These are phyloP conservation scores for Macrophomina phaseolina DNA, from an alignment of 2,329 filamentous ascomycete genomes.

Conservation along the genomic window DNA sequence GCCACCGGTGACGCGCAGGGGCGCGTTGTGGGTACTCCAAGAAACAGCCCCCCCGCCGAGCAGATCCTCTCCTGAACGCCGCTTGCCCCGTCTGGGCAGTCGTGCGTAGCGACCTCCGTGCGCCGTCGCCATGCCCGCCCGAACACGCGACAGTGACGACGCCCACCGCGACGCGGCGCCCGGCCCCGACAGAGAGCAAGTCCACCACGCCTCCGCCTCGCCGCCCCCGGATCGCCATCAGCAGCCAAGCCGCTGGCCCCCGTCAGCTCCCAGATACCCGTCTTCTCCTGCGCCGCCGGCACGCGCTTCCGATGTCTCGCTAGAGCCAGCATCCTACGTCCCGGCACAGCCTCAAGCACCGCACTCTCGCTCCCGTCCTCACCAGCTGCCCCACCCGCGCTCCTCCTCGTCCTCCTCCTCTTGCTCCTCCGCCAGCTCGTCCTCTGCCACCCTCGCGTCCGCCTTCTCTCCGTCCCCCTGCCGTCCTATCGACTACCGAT, in stretches of 20 bases:
- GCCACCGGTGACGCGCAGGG: neutral
- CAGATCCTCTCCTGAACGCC: constrained; percentile 12
- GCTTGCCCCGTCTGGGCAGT: neutral
- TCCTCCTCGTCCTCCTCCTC: constrained; percentile 9
- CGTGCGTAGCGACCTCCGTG: constrained; percentile 1
- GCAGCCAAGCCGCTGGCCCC: neutral
- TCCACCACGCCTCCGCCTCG: neutral
- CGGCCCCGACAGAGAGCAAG: neutral
- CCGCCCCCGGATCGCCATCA: neutral
- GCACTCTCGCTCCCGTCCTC: constrained; percentile 1
- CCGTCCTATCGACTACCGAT: constrained; percentile 11
- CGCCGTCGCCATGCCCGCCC: constrained; percentile 2
- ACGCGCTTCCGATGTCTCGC: constrained; percentile 10
- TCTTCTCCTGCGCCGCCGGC: constrained; percentile 2
- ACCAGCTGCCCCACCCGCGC: neutral
- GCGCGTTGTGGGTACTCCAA: neutral
- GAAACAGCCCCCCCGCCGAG: neutral
- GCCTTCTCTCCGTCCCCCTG: constrained; percentile 13
- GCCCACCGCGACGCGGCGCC: neutral
- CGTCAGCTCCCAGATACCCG: neutral
- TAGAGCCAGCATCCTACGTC: neutral
- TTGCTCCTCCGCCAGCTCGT: constrained; percentile 11
- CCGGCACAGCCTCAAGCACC: neutral
- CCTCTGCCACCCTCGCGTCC: constrained; percentile 24
- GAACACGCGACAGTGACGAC: neutral